Conservation (phyloP, 441 rosid genomes). For the Manihot esculenta region DNA sequence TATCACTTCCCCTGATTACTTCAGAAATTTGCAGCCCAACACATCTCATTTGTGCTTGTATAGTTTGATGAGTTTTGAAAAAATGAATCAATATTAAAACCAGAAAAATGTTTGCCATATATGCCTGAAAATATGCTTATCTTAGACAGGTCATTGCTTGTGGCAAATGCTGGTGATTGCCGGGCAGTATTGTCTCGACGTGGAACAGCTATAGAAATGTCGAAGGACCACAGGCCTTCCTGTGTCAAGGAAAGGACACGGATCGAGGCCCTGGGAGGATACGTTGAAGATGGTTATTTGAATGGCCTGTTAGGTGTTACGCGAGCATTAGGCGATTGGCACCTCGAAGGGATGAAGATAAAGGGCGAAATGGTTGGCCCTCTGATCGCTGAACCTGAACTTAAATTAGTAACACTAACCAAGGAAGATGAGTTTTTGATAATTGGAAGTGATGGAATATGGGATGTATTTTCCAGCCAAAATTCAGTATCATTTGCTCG, state of each 20-base stretch:
- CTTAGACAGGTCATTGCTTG: slow-evolving; percentile 56
- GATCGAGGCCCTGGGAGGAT: slow-evolving; percentile 57
- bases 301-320: slow-evolving; percentile 59
- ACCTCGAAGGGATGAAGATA: slow-evolving; percentile 62
- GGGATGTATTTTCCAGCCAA: slow-evolving; percentile 67
- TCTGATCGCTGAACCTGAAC: slow-evolving; percentile 69
- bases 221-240: slow-evolving; percentile 63
- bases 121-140: not conserved
- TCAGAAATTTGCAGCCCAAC: not conserved
- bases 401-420: slow-evolving; percentile 45
- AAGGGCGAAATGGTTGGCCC: slow-evolving; percentile 42
- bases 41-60: not conserved
- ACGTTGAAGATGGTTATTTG: slow-evolving; percentile 52
- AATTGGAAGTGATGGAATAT: slow-evolving; percentile 63
- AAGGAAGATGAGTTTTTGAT: slow-evolving; percentile 64
- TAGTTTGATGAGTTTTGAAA: not conserved
- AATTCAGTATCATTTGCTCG: slow-evolving; percentile 60
- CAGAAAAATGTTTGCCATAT: not conserved
- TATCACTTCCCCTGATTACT: not conserved
- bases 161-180: slow-evolving; percentile 82
- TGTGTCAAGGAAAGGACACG: slow-evolving; percentile 43
- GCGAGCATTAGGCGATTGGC: slow-evolving; percentile 74
- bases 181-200: slow-evolving; percentile 60
- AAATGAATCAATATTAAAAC: not conserved
- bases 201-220: slow-evolving; percentile 59